Evolutionary conservation across 768 basidiomycete genomes (phyloP).

Genomic region (Podaxis carcinomalis): DNA sequence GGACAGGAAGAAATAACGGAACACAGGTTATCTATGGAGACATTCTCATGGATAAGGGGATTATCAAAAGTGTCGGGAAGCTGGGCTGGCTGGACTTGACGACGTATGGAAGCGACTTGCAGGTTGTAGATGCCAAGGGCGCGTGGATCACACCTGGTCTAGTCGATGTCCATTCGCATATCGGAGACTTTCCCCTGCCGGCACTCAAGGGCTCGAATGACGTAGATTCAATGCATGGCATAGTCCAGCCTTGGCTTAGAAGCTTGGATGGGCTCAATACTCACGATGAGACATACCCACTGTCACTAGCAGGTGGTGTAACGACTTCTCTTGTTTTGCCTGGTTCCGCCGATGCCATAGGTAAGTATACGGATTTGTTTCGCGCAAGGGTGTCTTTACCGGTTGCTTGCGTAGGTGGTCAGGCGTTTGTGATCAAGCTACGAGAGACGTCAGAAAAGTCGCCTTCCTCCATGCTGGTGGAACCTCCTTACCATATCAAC

Average conservation of each 20-base stretch:
- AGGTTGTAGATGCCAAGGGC: conserved; percentile 58
- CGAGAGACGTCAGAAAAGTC: conserved; percentile 68
- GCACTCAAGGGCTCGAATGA: conserved; percentile 48
- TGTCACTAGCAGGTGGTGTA: conserved; percentile 76
- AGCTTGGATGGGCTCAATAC: conserved; percentile 80
- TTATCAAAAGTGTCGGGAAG: conserved; percentile 58
- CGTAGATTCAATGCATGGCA: conserved; percentile 48
- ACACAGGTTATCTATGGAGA: conserved; percentile 61
- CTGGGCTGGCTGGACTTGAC: conserved; percentile 24
- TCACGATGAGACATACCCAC: conserved; percentile 65
- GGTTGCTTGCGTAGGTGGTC: conserved; percentile 45
- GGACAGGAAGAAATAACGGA: conserved; percentile 75
- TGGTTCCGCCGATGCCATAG: conserved; percentile 65
- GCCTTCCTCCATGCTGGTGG: conserved; percentile 70
- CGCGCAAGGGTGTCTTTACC: neutral
- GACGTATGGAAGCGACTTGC: conserved; percentile 30
- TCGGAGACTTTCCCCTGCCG: conserved; percentile 53
- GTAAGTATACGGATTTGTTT: conserved; percentile 23
- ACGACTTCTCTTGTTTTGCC: conserved; percentile 77
- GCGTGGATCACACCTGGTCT: conserved; percentile 81
- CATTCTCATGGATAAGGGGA: conserved; percentile 64
- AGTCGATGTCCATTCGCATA: conserved; percentile 65
- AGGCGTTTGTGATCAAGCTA: conserved; percentile 76
- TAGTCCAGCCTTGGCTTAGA: conserved; percentile 57
- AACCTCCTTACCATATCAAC: conserved; percentile 65